phyloP scores from a whole-genome alignment of 1,284 basidiomycete genomes.

The Cryptococcus sp. region DNA sequence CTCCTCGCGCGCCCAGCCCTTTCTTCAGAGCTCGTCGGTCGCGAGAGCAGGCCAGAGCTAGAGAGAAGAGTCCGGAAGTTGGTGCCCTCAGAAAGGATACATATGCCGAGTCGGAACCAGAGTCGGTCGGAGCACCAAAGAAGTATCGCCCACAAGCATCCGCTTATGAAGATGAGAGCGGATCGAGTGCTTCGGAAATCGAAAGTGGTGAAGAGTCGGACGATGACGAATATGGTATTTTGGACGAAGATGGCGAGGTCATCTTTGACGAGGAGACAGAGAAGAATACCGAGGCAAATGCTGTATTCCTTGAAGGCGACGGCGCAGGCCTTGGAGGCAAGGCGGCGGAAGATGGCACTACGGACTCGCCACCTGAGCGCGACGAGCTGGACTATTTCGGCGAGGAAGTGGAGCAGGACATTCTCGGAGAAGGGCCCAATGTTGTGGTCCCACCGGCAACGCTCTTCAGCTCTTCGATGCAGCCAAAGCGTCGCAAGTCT shows the following conservation, averaged over 20 bases:
- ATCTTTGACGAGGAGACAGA: slow-evolving; percentile 76
- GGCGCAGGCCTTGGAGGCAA: slow-evolving; percentile 27
- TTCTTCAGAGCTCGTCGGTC: slow-evolving; percentile 50
- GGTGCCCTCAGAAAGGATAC: slow-evolving; percentile 67
- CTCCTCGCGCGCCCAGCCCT: slow-evolving; percentile 42
- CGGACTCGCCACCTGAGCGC: slow-evolving; percentile 12
- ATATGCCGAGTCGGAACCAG: slow-evolving; percentile 64
- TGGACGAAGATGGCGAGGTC: slow-evolving; percentile 55
- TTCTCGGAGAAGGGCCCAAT: slow-evolving; percentile 66
- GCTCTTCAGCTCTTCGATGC: slow-evolving; percentile 31
- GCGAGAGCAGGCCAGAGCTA: slow-evolving; percentile 47
- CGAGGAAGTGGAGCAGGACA: slow-evolving; percentile 54
- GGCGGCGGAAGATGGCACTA: slow-evolving; percentile 43
- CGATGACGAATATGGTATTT: slow-evolving; percentile 41
- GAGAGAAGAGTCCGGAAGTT: slow-evolving; percentile 70
- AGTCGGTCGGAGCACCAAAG: slow-evolving; percentile 53
- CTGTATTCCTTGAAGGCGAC: slow-evolving; percentile 56
- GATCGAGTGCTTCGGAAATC: background rate
- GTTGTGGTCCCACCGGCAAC: slow-evolving; percentile 61
- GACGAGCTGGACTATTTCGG: slow-evolving; percentile 59
- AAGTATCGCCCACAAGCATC: slow-evolving; percentile 53
- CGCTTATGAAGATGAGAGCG: slow-evolving; percentile 45
- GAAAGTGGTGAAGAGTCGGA: slow-evolving; percentile 29
- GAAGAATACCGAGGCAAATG: slow-evolving; percentile 71
- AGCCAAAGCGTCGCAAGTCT: slow-evolving; percentile 33